These are phyloP conservation scores for Paraconiothyrium sp. DNA, from an alignment of 2,329 filamentous ascomycete species.

Conservation along the genomic window DNA sequence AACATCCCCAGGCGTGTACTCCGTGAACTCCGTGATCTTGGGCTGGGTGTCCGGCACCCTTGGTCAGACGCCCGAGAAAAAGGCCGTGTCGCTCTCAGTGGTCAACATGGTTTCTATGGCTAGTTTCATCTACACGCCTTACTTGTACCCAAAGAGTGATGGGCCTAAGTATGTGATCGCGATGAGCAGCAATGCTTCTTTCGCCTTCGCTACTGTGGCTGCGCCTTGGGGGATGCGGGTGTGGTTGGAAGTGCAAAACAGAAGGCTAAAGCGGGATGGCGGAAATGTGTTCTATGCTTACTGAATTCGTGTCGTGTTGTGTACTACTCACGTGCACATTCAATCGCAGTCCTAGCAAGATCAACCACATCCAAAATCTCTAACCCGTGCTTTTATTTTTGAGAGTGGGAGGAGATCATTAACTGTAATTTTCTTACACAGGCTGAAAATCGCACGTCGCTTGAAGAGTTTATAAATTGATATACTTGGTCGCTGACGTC, in stretches of 20 bases:
- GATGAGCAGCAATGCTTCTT: slow-evolving; percentile 33
- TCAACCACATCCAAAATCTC: too few species aligned
- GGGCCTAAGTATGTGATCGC: slow-evolving; percentile 35
- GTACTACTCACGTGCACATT: not conserved
- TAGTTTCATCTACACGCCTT: slow-evolving; percentile 53
- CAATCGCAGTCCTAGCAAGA: not conserved
- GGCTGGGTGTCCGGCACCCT: slow-evolving; percentile 55
- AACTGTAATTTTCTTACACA: not conserved
- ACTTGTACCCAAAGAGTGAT: slow-evolving; percentile 47
- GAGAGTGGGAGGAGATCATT: not conserved
- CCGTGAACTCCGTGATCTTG: slow-evolving; percentile 44
- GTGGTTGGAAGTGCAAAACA: slow-evolving; percentile 7
- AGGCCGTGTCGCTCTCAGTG: slow-evolving; percentile 53
- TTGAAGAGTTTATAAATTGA: not conserved
- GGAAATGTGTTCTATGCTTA: slow-evolving; percentile 1
- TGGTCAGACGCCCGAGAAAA: slow-evolving; percentile 56
- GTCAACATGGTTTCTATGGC: slow-evolving; percentile 55
- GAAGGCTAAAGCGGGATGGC: slow-evolving; percentile 2
- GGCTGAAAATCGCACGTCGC: not conserved
- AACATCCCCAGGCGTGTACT: slow-evolving; percentile 26
- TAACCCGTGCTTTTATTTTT: too few species aligned
- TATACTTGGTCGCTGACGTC: slow-evolving; percentile 12
- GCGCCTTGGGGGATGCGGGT: slow-evolving; percentile 4
- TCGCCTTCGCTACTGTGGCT: slow-evolving; percentile 18
- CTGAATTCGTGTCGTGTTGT: not conserved